These are phyloP conservation scores for Geotrichum citri-aurantii DNA, from an alignment of 1,139 yeast genomes.

Conservation along the genomic window DNA sequence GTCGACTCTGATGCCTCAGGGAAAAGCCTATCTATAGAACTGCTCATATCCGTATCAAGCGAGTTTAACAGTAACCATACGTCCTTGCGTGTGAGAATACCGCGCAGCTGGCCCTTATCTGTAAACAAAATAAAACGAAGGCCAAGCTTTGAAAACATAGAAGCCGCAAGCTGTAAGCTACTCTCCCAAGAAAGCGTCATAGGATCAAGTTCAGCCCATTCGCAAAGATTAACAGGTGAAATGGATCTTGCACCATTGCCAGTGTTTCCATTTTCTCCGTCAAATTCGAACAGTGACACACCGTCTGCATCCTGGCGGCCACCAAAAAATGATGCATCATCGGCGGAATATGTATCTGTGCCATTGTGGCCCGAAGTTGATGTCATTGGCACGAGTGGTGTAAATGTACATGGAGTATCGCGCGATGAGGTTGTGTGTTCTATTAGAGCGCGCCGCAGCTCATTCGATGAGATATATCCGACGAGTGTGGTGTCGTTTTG, in stretches of 20 bases:
- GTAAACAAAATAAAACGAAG: slow-evolving; percentile 48
- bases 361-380: background rate
- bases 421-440: slow-evolving; percentile 9
- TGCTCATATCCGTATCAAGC: slow-evolving; percentile 16
- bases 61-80: slow-evolving; percentile 44
- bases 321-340: background rate
- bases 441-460: slow-evolving; percentile 33
- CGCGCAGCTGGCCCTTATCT: slow-evolving; percentile 42
- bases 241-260: background rate
- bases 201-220: slow-evolving; percentile 32
- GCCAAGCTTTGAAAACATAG: slow-evolving; percentile 49
- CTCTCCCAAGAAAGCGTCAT: slow-evolving; percentile 30
- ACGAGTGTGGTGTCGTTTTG: slow-evolving; percentile 30
- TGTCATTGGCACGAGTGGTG: slow-evolving; percentile 6
- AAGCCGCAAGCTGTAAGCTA: slow-evolving; percentile 43
- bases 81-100: slow-evolving; percentile 67
- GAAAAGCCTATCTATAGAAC: slow-evolving; percentile 10
- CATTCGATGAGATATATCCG: slow-evolving; percentile 42
- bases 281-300: slow-evolving; percentile 12
- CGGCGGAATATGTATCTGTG: background rate
- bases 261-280: slow-evolving; percentile 2
- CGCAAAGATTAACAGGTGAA: slow-evolving; percentile 22
- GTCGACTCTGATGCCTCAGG: slow-evolving; percentile 2
- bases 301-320: slow-evolving; percentile 4
- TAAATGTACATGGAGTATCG: slow-evolving; percentile 22